Evolutionary conservation across 192 early-diverging fungal species (phyloP).

Genomic region (Gryganskiella cystojenkinii): DNA sequence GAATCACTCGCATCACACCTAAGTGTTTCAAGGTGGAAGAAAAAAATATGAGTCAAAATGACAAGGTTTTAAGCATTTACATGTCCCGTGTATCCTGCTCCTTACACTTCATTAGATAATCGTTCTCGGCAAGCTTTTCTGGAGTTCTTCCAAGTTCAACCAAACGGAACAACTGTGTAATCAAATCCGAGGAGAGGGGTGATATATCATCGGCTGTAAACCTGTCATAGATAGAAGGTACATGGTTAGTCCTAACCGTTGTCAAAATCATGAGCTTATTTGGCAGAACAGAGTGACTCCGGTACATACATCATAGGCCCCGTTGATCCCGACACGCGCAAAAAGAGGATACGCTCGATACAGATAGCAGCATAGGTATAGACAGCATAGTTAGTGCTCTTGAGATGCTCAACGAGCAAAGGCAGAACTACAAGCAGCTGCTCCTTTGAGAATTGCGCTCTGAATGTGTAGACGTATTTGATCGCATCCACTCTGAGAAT

Average conservation of each 20-base stretch:
- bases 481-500: constrained; percentile 96
- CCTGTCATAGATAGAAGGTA: constrained; percentile 21
- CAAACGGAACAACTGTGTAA: constrained; percentile 79
- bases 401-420: constrained; percentile 81
- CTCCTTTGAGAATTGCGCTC: constrained; percentile 90
- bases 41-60: constrained; percentile 1
- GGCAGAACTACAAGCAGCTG: constrained; percentile 82
- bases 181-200: constrained; percentile 71
- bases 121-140: constrained; percentile 95
- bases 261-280: too few relatives aligned
- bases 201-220: constrained; percentile 79
- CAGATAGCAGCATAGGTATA: constrained; percentile 92
- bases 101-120: constrained; percentile 92
- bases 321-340: constrained; percentile 62
- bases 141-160: constrained; percentile 84
- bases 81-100: background rate
- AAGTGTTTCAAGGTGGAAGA: background rate
- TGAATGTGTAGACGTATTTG: constrained; percentile 94
- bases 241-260: background rate
- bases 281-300: too few relatives aligned
- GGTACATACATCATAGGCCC: constrained; percentile 65
- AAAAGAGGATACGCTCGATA: constrained; percentile 90
- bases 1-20: constrained; percentile 88
- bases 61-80: constrained; percentile 2
- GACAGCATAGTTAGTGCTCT: constrained; percentile 85